Percentiles rank a stretch among this genome's conserved stretches.
Conservation (phyloP, 2,329 filamentous ascomycete genomes). For the Hysterium pulicare region DNA sequence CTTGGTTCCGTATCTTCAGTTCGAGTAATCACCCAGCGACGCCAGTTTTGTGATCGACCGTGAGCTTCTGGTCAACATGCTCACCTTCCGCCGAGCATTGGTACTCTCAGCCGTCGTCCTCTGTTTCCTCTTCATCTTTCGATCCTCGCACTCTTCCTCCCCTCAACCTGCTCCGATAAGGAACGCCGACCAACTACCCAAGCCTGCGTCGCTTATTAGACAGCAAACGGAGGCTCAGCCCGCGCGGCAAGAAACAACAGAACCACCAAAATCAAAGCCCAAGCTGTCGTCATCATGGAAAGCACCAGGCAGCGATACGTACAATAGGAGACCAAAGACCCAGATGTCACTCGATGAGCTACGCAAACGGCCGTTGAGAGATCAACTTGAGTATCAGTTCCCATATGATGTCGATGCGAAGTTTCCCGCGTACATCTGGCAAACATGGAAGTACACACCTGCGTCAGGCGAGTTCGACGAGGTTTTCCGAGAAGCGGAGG, state of each 20-base stretch:
- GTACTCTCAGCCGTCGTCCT: slow-evolving; percentile 67
- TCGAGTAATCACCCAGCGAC: too few relatives aligned
- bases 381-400: slow-evolving; percentile 87
- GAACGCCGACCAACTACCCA: slow-evolving; percentile 35
- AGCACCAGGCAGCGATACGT: slow-evolving; percentile 29
- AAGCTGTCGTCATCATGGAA: slow-evolving; percentile 11
- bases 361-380: slow-evolving; percentile 67
- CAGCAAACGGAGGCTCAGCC: slow-evolving; percentile 18
- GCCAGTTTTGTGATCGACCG: too few relatives aligned
- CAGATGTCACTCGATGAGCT: slow-evolving; percentile 68
- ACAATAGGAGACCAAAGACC: slow-evolving; percentile 42
- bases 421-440: slow-evolving; percentile 98
- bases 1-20: too few relatives aligned
- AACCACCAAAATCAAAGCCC: slow-evolving; percentile 9
- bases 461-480: slow-evolving; percentile 70
- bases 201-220: slow-evolving; percentile 31
- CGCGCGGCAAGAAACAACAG: slow-evolving; percentile 17
- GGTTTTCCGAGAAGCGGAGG: slow-evolving; percentile 76
- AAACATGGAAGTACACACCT: slow-evolving; percentile 93
- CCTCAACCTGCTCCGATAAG: slow-evolving; percentile 26
- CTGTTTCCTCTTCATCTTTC: slow-evolving; percentile 66
- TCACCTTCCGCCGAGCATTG: slow-evolving; percentile 74
- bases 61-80: too few relatives aligned
- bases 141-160: slow-evolving; percentile 51
- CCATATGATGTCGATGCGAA: slow-evolving; percentile 85